A percentile compares a stretch with the other conserved stretches of the same genome.
phyloP scores from a whole-genome alignment of 169 alveolate genomes.

The Cryptosporidium meleagridis region DNA sequence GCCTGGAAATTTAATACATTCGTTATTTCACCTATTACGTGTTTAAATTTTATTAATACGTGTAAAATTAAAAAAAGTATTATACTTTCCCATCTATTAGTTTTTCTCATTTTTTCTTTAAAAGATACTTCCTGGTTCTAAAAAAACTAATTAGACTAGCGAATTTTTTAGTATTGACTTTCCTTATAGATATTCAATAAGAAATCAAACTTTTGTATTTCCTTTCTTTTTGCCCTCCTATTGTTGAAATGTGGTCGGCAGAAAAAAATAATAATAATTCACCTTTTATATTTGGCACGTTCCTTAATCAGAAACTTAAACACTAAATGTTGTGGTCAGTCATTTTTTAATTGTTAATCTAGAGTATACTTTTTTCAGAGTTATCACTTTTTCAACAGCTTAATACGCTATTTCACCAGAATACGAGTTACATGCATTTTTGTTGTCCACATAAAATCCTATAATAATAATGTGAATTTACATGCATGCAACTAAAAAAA shows the following conservation, averaged over 20 bases:
- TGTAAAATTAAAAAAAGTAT: neutral
- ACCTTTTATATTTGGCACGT: neutral
- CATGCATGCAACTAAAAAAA: neutral
- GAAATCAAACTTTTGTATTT: neutral
- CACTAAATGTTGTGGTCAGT: neutral
- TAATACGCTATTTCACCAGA: neutral
- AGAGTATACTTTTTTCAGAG: neutral
- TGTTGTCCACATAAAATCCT: neutral
- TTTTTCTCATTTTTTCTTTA: neutral
- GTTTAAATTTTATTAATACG: neutral
- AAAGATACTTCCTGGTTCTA: neutral
- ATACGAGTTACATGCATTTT: neutral
- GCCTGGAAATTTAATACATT: slow-evolving; percentile 60
- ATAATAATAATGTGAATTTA: neutral
- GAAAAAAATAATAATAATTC: neutral
- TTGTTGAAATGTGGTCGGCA: neutral
- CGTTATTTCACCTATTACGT: slow-evolving; percentile 1
- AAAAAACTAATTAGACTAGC: neutral
- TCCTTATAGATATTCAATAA: neutral
- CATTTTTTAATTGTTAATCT: no score
- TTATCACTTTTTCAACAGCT: neutral
- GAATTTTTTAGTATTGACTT: neutral
- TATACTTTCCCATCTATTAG: neutral
- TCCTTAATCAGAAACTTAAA: slow-evolving; percentile 5
- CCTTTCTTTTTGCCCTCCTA: neutral